phyloP scores from a whole-genome alignment of 2,329 filamentous ascomycete genomes.

The Diaporthe batatas region DNA sequence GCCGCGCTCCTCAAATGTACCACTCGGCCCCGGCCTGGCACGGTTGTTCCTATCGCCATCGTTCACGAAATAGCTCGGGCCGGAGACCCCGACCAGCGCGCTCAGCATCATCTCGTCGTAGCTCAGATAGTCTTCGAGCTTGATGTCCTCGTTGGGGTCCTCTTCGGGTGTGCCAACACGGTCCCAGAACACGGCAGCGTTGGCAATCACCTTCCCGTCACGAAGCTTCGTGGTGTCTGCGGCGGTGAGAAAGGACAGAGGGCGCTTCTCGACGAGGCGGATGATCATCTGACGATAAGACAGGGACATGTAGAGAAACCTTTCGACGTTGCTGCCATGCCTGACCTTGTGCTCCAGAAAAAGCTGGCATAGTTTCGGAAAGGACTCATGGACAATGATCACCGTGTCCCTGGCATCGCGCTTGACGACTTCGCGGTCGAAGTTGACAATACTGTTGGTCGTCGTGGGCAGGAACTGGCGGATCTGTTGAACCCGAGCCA shows the following conservation, averaged over 20 bases:
- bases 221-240: neutral
- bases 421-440: constrained; percentile 1
- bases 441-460: constrained; percentile 25
- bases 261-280: constrained; percentile 32
- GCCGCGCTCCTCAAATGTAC: constrained; percentile 47
- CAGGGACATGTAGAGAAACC: constrained; percentile 2
- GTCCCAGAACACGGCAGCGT: constrained; percentile 1
- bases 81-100: constrained; percentile 50
- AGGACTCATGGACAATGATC: constrained; percentile 12
- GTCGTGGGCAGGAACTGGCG: neutral
- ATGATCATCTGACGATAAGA: constrained; percentile 4
- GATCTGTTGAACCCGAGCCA: neutral
- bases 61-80: constrained; percentile 51
- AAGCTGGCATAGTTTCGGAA: neutral
- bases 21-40: neutral
- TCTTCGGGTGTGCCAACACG: constrained; percentile 36
- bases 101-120: constrained; percentile 54
- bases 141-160: constrained; percentile 40
- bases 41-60: constrained; percentile 47
- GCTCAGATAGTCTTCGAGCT: constrained; percentile 48
- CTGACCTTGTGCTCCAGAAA: constrained; percentile 24
- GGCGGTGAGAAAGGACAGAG: neutral
- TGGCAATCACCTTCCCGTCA: neutral
- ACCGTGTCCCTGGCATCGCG: constrained; percentile 16
- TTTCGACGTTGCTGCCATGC: constrained; percentile 1